These are phyloP conservation scores for Rhizophagus prolifer DNA, from an alignment of 192 early-diverging fungal genomes.

Conservation along the genomic window DNA sequence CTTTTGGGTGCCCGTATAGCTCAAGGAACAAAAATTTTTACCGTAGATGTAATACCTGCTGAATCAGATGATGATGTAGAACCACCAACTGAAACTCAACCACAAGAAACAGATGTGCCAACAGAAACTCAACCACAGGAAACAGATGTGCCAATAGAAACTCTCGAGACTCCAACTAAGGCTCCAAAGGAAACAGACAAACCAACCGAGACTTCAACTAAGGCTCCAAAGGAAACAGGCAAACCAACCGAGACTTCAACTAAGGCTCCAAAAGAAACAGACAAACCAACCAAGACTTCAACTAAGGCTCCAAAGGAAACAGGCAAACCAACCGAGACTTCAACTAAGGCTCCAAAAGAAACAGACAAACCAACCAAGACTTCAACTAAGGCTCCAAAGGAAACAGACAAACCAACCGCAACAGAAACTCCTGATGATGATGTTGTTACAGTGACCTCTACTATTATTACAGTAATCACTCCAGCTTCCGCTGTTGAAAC, in stretches of 20 bases:
- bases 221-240: too few relatives aligned
- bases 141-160: background rate
- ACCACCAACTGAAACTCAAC: background rate
- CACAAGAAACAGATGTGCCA: background rate
- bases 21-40: background rate
- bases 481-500: background rate
- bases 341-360: background rate
- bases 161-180: background rate
- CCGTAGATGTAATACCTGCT: constrained; percentile 5
- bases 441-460: background rate
- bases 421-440: background rate
- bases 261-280: too few relatives aligned
- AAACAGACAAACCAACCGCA: background rate
- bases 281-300: too few relatives aligned
- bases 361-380: background rate
- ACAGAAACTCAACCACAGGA: background rate
- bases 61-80: background rate
- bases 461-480: background rate
- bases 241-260: too few relatives aligned
- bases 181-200: background rate
- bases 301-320: too few relatives aligned
- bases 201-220: background rate
- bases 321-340: background rate
- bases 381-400: background rate
- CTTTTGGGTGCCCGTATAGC: background rate